Evolutionary conservation across 257 asterid genomes (phyloP).

Genomic region (Primulina huaijiensis): DNA sequence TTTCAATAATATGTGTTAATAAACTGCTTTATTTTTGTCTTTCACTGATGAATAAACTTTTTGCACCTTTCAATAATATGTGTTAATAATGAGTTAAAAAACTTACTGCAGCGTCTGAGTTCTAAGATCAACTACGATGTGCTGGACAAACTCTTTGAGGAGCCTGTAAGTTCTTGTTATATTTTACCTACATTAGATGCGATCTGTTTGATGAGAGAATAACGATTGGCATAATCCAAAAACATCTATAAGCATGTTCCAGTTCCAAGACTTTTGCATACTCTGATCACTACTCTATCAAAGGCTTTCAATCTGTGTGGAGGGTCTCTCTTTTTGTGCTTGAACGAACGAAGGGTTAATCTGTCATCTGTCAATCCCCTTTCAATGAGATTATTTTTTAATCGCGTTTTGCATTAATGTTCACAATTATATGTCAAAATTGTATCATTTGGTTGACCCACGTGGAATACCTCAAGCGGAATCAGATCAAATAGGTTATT

Average conservation of each 20-base stretch:
- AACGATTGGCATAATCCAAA: too few relatives aligned
- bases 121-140: constrained; percentile 50
- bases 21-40: background rate
- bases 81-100: background rate
- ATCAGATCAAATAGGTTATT: too few relatives aligned
- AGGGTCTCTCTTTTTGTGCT: background rate
- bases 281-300: background rate
- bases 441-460: too few relatives aligned
- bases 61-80: constrained; percentile 18
- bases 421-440: too few relatives aligned
- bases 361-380: background rate
- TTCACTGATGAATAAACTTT: background rate
- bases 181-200: constrained; percentile 1
- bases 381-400: too few relatives aligned
- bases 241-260: too few relatives aligned
- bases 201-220: background rate
- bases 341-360: background rate
- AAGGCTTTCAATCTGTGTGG: background rate
- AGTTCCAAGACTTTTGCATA: too few relatives aligned
- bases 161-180: constrained; percentile 45
- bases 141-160: constrained; percentile 50
- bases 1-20: too few relatives aligned
- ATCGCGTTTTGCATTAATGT: too few relatives aligned
- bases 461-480: too few relatives aligned
- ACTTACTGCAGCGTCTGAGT: constrained; percentile 49